phyloP scores from a whole-genome alignment of 805 yeast species.

The Saturnispora halmiae region DNA sequence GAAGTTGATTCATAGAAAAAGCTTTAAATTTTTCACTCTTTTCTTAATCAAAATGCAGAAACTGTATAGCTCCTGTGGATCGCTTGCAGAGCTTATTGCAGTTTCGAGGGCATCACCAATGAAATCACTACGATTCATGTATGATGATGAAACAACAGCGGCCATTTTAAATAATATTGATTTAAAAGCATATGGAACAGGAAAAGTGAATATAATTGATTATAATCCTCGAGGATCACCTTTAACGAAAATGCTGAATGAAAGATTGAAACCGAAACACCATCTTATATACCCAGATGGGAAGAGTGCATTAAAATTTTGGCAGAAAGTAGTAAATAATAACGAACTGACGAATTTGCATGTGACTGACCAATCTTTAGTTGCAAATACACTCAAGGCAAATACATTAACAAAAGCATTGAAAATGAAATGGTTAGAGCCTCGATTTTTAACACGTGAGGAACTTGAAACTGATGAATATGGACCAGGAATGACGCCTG shows the following conservation, averaged over 20 bases:
- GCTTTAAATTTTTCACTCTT: background rate
- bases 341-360: slow-evolving; percentile 14
- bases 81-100: slow-evolving; percentile 8
- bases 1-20: background rate
- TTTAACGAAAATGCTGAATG: slow-evolving; percentile 54
- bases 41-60: slow-evolving; percentile 13
- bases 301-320: slow-evolving; percentile 16
- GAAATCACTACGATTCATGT: slow-evolving; percentile 13
- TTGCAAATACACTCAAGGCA: slow-evolving; percentile 16
- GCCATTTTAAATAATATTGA: slow-evolving; percentile 39
- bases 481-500: slow-evolving; percentile 10
- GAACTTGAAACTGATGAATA: background rate
- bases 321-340: slow-evolving; percentile 16
- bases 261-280: slow-evolving; percentile 48
- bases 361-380: slow-evolving; percentile 13
- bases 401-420: slow-evolving; percentile 25
- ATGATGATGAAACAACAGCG: slow-evolving; percentile 17
- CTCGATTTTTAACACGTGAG: slow-evolving; percentile 16
- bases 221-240: slow-evolving; percentile 52
- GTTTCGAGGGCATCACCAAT: background rate
- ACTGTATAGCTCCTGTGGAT: slow-evolving; percentile 7
- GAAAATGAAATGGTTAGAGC: slow-evolving; percentile 35
- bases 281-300: slow-evolving; percentile 44
- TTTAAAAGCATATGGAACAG: slow-evolving; percentile 20
- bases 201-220: slow-evolving; percentile 45